These are phyloP conservation scores for Avena eriantha DNA, from an alignment of 176 grass and related monocot genomes.

Conservation along the genomic window DNA sequence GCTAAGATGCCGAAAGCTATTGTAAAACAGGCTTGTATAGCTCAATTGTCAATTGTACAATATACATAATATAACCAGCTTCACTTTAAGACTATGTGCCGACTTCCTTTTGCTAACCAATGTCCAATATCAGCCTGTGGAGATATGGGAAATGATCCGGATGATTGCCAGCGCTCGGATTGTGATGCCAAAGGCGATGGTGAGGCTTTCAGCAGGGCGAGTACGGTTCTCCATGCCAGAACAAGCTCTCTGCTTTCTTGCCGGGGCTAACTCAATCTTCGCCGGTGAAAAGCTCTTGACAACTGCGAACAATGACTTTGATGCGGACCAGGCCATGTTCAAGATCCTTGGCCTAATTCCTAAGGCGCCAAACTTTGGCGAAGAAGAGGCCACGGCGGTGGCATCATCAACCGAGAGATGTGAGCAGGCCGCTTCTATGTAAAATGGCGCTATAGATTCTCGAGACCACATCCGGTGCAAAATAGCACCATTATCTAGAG, in stretches of 20 bases:
- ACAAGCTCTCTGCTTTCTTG: conserved; percentile 88
- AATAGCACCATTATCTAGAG: conserved; percentile 37
- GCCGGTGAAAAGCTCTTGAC: conserved; percentile 85
- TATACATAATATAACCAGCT: not conserved
- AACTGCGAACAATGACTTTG: conserved; percentile 80
- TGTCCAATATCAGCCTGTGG: conserved; percentile 68
- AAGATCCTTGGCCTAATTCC: conserved; percentile 88
- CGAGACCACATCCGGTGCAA: not conserved
- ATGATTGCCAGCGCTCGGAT: conserved; percentile 95
- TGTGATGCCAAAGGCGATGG: conserved; percentile 94
- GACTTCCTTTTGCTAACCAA: conserved; percentile 27
- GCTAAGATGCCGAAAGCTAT: not conserved
- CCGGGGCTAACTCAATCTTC: conserved; percentile 95
- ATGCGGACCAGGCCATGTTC: conserved; percentile 90
- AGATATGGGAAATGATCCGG: conserved; percentile 99
- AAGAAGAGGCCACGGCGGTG: not conserved
- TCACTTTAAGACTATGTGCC: not conserved
- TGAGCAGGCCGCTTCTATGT: conserved; percentile 62
- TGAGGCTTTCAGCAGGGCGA: conserved; percentile 88
- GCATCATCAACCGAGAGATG: conserved; percentile 29
- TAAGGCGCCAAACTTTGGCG: conserved; percentile 73
- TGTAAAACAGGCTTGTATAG: not conserved
- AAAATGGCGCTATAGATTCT: not conserved
- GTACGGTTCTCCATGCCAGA: conserved; percentile 94
- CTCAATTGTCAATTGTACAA: not conserved